These are phyloP conservation scores for Phytopythium cucurbitacearum DNA, from an alignment of 352 stramenopile species.

Conservation along the genomic window DNA sequence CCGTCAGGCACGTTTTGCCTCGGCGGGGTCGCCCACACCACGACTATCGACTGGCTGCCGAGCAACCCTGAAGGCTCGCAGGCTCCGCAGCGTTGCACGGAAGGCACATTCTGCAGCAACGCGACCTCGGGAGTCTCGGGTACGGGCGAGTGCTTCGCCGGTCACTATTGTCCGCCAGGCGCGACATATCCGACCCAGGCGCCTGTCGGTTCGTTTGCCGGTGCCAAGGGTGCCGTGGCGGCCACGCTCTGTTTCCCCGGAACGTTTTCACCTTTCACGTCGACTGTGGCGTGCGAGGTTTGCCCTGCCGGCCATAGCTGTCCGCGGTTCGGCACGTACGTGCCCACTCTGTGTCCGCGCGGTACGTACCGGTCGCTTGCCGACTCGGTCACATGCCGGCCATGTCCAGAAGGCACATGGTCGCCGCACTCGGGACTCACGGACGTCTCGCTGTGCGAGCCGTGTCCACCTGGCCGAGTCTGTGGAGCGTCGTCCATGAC, in stretches of 20 bases:
- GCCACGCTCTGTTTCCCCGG: conserved; percentile 95
- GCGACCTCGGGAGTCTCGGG: conserved; percentile 77
- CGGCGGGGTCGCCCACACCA: conserved; percentile 90
- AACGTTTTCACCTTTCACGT: conserved; percentile 93
- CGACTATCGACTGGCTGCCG: conserved; percentile 90
- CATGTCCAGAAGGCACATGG: conserved; percentile 95
- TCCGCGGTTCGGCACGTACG: conserved; percentile 94
- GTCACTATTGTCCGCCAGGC: conserved; percentile 95
- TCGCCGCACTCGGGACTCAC: conserved; percentile 87
- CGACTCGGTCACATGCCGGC: conserved; percentile 93
- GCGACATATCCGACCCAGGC: conserved; percentile 85
- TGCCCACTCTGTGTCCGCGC: conserved; percentile 91
- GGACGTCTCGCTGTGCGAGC: conserved; percentile 95
- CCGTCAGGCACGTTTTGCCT: conserved; percentile 93
- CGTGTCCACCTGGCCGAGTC: conserved; percentile 91
- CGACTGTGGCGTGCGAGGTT: conserved; percentile 82
- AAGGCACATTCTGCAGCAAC: conserved; percentile 93
- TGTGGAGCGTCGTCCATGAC: conserved; percentile 90
- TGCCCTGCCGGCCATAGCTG: conserved; percentile 95
- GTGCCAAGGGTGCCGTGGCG: conserved; percentile 84
- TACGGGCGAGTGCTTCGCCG: conserved; percentile 87
- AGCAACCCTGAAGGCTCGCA: conserved; percentile 70
- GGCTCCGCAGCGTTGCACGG: conserved; percentile 91
- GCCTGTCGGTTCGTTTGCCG: conserved; percentile 91
- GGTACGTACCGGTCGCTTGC: conserved; percentile 94